phyloP scores from a whole-genome alignment of 176 grass and related monocot species.

The Oryza longistaminata region DNA sequence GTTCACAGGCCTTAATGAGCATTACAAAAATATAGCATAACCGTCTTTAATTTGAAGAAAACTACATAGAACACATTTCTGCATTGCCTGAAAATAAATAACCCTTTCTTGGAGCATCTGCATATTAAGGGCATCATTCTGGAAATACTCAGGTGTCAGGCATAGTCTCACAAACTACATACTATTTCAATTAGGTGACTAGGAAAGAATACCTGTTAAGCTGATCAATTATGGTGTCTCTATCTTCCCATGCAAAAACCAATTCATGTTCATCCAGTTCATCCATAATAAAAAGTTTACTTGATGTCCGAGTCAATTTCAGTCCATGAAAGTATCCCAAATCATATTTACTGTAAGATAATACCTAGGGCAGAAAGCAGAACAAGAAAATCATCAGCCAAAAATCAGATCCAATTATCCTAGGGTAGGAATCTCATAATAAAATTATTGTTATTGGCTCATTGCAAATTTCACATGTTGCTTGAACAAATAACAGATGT shows the following conservation, averaged over 20 bases:
- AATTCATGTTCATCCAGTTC: constrained; percentile 57
- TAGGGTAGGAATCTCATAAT: constrained; percentile 15
- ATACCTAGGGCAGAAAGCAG: constrained; percentile 33
- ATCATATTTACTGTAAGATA: constrained; percentile 61
- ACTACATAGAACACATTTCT: too few species aligned
- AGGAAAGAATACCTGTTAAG: constrained; percentile 39
- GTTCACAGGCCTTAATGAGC: too few species aligned
- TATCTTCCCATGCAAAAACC: constrained; percentile 63
- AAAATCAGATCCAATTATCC: constrained; percentile 13
- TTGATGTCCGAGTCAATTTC: constrained; percentile 48
- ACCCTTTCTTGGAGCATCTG: too few species aligned
- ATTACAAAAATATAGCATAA: too few species aligned
- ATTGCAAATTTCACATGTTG: constrained; percentile 28
- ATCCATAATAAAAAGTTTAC: constrained; percentile 58
- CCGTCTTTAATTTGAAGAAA: too few species aligned
- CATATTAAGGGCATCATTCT: too few species aligned
- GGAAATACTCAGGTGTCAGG: too few species aligned
- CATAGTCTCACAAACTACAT: too few species aligned
- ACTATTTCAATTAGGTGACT: background rate
- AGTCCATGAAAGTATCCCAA: constrained; percentile 52
- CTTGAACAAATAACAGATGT: constrained; percentile 24
- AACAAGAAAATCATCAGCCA: constrained; percentile 30
- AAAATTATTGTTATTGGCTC: background rate
- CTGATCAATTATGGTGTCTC: constrained; percentile 54
- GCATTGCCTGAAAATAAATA: too few species aligned